These are phyloP conservation scores for Trametes elegans DNA, from an alignment of 768 basidiomycete species.

Conservation along the genomic window DNA sequence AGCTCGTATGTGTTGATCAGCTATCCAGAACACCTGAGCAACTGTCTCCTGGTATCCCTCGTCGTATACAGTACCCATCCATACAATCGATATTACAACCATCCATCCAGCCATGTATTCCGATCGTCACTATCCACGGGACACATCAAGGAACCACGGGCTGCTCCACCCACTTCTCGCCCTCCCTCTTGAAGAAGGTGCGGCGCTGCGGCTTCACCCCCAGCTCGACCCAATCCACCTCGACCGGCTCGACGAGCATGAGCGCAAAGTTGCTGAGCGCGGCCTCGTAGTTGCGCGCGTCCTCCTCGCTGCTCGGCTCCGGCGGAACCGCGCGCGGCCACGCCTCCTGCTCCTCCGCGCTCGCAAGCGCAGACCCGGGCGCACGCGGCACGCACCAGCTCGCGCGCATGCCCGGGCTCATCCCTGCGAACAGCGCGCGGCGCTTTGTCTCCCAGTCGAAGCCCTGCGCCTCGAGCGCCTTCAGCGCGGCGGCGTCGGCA, in stretches of 20 bases:
- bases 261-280: slow-evolving; percentile 71
- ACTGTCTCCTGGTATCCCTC: too few species aligned
- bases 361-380: slow-evolving; percentile 54
- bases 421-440: slow-evolving; percentile 52
- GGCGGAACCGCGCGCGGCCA: slow-evolving; percentile 62
- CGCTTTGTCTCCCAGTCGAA: slow-evolving; percentile 72
- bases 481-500: slow-evolving; percentile 9
- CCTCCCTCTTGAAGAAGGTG: slow-evolving; percentile 47
- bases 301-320: slow-evolving; percentile 39
- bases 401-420: slow-evolving; percentile 66
- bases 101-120: too few species aligned
- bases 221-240: slow-evolving; percentile 70
- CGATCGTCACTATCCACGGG: too few species aligned
- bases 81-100: too few species aligned
- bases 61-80: too few species aligned
- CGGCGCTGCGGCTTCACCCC: slow-evolving; percentile 55
- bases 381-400: slow-evolving; percentile 61
- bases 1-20: too few species aligned
- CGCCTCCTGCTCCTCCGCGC: slow-evolving; percentile 53
- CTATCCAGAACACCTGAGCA: too few species aligned
- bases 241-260: slow-evolving; percentile 65
- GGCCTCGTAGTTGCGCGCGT: slow-evolving; percentile 43
- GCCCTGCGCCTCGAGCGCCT: slow-evolving; percentile 18
- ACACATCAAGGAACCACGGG: slow-evolving; percentile 59
- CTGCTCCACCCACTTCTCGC: slow-evolving; percentile 54